These are phyloP conservation scores for Schizonepeta tenuifolia DNA, from an alignment of 257 asterid species.

Conservation along the genomic window DNA sequence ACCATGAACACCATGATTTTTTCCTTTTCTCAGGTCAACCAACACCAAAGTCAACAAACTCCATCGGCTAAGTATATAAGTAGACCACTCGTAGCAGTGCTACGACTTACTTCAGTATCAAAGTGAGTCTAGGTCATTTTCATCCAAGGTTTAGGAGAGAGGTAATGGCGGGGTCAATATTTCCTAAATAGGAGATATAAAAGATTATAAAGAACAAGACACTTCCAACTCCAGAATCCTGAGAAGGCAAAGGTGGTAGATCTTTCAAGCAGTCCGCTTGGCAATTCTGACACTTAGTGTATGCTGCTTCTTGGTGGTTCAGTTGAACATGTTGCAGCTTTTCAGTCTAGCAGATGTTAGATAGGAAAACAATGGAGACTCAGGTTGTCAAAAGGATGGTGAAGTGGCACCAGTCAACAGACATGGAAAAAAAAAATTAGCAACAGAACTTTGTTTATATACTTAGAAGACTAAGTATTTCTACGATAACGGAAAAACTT, in stretches of 20 bases:
- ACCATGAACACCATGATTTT: too few relatives aligned
- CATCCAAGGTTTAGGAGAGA: neutral
- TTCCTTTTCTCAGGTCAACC: too few relatives aligned
- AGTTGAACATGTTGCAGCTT: neutral
- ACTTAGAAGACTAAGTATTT: neutral
- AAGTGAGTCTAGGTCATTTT: conserved; percentile 4
- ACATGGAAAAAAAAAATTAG: neutral
- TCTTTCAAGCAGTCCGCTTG: neutral
- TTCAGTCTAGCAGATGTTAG: neutral
- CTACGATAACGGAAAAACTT: neutral
- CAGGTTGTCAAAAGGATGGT: neutral
- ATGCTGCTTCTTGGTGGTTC: neutral
- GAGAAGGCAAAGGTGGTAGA: neutral
- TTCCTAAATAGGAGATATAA: neutral
- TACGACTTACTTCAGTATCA: neutral
- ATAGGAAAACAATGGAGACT: neutral
- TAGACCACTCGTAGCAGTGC: neutral
- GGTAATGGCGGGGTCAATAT: neutral
- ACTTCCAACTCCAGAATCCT: neutral
- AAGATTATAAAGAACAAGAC: neutral
- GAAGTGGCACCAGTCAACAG: neutral
- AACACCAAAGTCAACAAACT: too few relatives aligned
- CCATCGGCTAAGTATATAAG: too few relatives aligned
- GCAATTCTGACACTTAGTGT: neutral
- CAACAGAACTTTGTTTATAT: neutral